These are phyloP conservation scores for Calonectria pauciramosa DNA, from an alignment of 2,329 filamentous ascomycete genomes.

Conservation along the genomic window DNA sequence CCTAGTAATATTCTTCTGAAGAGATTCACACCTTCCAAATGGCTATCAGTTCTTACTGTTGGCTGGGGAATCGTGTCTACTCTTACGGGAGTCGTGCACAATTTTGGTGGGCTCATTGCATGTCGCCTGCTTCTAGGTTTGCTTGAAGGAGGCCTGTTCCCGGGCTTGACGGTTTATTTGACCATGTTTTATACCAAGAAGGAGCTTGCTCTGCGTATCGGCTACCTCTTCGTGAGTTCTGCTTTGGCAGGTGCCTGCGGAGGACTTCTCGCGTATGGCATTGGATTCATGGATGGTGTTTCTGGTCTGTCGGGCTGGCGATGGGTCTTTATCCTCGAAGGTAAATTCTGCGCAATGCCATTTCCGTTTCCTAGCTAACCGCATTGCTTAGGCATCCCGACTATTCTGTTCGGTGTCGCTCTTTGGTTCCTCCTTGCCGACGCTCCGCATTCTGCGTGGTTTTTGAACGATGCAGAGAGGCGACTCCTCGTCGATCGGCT, in stretches of 20 bases:
- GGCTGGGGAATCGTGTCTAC: constrained; percentile 69
- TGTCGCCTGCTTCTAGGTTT: constrained; percentile 63
- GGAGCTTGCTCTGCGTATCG: constrained; percentile 68
- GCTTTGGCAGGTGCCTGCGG: constrained; percentile 73
- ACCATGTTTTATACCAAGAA: constrained; percentile 69
- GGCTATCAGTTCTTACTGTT: constrained; percentile 66
- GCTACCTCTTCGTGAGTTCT: constrained; percentile 67
- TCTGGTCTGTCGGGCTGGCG: constrained; percentile 50
- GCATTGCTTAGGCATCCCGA: constrained; percentile 53
- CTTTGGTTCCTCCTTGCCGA: constrained; percentile 24
- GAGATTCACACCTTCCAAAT: constrained; percentile 65
- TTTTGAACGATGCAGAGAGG: constrained; percentile 17
- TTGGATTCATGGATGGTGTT: constrained; percentile 71
- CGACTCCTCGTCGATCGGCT: constrained; percentile 17
- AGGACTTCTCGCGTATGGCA: constrained; percentile 71
- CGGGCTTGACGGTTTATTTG: constrained; percentile 69
- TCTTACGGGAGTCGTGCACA: constrained; percentile 65
- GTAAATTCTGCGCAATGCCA: background rate
- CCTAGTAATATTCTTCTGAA: constrained; percentile 70
- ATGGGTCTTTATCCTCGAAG: constrained; percentile 77
- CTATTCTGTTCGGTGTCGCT: constrained; percentile 11
- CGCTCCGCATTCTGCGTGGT: constrained; percentile 18
- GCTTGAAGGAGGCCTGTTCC: constrained; percentile 56
- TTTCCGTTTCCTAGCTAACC: background rate
- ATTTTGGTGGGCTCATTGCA: constrained; percentile 61